Base-by-base conservation (phyloP, 768 basidiomycete species). In the Cystobasidiopsis lactophilus region DNA sequence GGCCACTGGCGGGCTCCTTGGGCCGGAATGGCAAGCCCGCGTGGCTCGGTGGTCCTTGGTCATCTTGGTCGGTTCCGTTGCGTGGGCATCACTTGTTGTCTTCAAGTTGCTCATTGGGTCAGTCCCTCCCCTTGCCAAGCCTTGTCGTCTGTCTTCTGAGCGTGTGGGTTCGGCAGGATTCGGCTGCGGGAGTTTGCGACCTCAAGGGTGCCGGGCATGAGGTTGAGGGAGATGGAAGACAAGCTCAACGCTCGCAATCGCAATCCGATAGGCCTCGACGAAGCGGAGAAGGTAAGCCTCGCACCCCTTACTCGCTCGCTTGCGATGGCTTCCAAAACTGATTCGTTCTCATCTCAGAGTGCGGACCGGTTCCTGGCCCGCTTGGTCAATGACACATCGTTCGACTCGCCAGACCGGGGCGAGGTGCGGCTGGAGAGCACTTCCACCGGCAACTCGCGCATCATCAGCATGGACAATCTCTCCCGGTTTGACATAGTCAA, bases 71-170 rank as follows among this genome's bases (percentile, higher is more conserved):
- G 77, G 73, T 1, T 56, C 77, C 11, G 65, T 80, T 9, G 76
- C 78, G 58, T 96, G 91, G 91, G 68, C 82, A 10, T 91, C 86
- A 86, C 40, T 60, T 13, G 52, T 61, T 43, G 52, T 81, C 3
- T 70, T 95, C 58, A 96, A 98, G 67, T 72, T 95, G 31, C 79
- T 95, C n/a, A 73, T 95, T 44, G 91, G 91, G 55, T 55, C 1
- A 7, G 57, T 40, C n/a, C 23, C 13, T 16, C 7, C 24, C 16
- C 14, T 19, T 7, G 23, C 27, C 19, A 11, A 24, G 2, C 11
- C 43, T 29, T 19, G 11, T 37, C 26, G n/a, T 39, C 11, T 18
- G 5, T 0, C 40, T 3, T 1, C 39, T 50, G 33, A 45, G 2
- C 9, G 29, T 13, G 33, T 47, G 14, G 5, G 43, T 23, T n/a